phyloP scores from a whole-genome alignment of 306 rosid genomes.

The Astragalus membranaceus region DNA sequence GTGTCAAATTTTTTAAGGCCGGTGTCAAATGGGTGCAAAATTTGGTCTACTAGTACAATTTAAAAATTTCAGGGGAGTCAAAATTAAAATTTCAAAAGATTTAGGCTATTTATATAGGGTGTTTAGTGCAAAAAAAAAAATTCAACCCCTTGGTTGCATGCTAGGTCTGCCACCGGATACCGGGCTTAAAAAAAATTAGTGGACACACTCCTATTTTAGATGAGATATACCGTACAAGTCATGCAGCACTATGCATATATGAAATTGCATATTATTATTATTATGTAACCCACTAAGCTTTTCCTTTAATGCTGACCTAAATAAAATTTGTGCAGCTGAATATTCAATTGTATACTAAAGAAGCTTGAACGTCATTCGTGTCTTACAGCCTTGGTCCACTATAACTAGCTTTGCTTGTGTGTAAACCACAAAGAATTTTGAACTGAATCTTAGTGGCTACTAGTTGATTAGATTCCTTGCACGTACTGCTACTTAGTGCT shows the following conservation, averaged over 20 bases:
- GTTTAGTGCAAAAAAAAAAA: too few species aligned
- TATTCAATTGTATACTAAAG: neutral
- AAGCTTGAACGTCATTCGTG: neutral
- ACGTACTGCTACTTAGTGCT: slow-evolving; percentile 1
- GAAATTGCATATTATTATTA: neutral
- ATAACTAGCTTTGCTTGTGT: slow-evolving; percentile 4
- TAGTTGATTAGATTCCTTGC: neutral
- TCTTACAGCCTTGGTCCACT: neutral
- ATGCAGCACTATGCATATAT: neutral
- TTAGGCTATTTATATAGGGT: too few species aligned
- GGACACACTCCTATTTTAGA: neutral
- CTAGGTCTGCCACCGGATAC: too few species aligned
- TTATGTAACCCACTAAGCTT: neutral
- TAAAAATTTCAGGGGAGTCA: too few species aligned
- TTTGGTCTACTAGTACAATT: too few species aligned
- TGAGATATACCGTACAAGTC: neutral
- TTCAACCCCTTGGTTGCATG: too few species aligned
- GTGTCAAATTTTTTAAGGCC: too few species aligned
- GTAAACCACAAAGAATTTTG: slow-evolving; percentile 16
- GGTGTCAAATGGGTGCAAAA: too few species aligned
- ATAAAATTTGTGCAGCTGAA: neutral
- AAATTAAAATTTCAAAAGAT: too few species aligned
- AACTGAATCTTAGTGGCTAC: slow-evolving; percentile 12
- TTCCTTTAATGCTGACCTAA: neutral
- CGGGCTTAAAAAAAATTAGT: neutral